A percentile compares a stretch with the other conserved stretches of the same genome.
phyloP scores from a whole-genome alignment of 306 rosid species.

The Quercus berberidifolia region DNA sequence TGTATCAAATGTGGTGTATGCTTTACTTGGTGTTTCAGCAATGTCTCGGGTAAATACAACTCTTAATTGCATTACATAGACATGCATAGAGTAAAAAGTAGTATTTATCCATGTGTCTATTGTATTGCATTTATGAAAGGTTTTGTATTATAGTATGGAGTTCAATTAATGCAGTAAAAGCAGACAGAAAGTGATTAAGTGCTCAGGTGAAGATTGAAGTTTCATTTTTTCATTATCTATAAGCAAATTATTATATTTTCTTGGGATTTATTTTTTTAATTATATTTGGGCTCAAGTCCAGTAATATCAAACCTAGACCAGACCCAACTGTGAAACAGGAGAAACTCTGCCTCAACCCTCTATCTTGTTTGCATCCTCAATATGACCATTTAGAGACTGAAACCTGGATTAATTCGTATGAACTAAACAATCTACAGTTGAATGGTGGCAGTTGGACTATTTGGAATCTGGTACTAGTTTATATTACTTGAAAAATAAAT shows the following conservation, averaged over 20 bases:
- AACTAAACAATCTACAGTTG: not conserved
- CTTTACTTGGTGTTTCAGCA: slow-evolving; percentile 96
- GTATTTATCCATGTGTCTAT: not conserved
- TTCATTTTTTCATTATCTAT: not conserved
- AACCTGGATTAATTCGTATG: not conserved
- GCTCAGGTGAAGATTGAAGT: not conserved
- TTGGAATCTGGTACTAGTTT: too few relatives aligned
- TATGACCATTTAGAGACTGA: not conserved
- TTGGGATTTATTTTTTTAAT: not conserved
- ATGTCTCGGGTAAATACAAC: slow-evolving; percentile 77
- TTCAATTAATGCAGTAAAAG: not conserved
- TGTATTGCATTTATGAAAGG: not conserved
- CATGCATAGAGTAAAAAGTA: not conserved
- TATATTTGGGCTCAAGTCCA: too few relatives aligned
- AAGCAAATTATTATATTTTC: not conserved
- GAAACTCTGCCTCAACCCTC: not conserved
- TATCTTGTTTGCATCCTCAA: not conserved
- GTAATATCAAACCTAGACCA: too few relatives aligned
- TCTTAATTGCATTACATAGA: not conserved
- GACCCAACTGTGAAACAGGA: too few relatives aligned
- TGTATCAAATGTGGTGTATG: slow-evolving; percentile 87
- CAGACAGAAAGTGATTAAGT: not conserved
- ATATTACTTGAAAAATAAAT: not conserved
- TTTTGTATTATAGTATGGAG: not conserved
- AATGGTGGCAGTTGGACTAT: not conserved